phyloP scores from a whole-genome alignment of 345 rosid genomes.

The Chamaenerion angustifolium region DNA sequence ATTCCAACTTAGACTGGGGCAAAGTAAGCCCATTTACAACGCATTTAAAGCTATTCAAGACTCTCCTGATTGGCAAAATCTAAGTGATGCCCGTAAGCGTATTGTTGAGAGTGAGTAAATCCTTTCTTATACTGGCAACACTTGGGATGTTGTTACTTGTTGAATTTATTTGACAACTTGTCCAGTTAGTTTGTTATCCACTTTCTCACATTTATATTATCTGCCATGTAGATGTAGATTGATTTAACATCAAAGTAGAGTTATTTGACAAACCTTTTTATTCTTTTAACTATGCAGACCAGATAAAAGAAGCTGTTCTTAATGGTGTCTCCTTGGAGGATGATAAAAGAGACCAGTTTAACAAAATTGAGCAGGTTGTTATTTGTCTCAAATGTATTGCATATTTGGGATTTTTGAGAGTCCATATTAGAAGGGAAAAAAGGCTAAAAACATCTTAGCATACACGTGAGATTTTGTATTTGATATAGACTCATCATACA shows the following conservation, averaged over 20 bases:
- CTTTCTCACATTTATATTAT: too few relatives aligned
- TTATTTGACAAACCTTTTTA: neutral
- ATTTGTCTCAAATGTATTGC: neutral
- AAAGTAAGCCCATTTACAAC: slow-evolving; percentile 63
- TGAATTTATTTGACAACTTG: neutral
- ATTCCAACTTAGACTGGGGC: slow-evolving; percentile 59
- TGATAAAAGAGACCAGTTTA: slow-evolving; percentile 64
- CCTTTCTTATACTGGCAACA: neutral
- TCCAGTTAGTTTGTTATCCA: too few relatives aligned
- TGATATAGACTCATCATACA: too few relatives aligned
- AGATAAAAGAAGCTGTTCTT: slow-evolving; percentile 78
- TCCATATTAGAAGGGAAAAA: too few relatives aligned
- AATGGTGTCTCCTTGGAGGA: slow-evolving; percentile 87
- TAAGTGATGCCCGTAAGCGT: slow-evolving; percentile 59
- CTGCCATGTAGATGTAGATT: neutral
- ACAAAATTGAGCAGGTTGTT: slow-evolving; percentile 84
- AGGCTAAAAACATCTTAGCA: too few relatives aligned
- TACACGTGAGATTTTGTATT: too few relatives aligned
- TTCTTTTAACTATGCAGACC: slow-evolving; percentile 21
- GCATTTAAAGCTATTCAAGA: slow-evolving; percentile 63
- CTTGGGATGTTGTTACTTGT: neutral
- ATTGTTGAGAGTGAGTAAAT: slow-evolving; percentile 49
- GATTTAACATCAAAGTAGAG: neutral
- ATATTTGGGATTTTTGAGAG: too few relatives aligned
- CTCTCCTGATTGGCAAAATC: slow-evolving; percentile 47